These are phyloP conservation scores for Tillandsia fasciculata DNA, from an alignment of 176 grass and related monocot species.

Conservation along the genomic window DNA sequence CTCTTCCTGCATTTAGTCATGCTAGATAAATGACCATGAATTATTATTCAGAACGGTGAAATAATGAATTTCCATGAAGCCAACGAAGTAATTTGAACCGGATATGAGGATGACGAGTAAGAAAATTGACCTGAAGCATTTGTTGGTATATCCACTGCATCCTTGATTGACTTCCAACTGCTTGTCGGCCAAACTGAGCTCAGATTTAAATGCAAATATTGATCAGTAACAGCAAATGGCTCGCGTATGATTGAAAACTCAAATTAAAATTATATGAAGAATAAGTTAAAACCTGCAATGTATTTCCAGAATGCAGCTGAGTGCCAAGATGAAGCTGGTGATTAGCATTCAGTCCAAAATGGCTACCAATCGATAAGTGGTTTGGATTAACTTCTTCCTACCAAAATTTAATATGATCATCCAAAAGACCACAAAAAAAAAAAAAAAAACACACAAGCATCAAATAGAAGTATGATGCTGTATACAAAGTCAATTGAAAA, in stretches of 20 bases:
- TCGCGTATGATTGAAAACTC: slow-evolving; percentile 2
- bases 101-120: slow-evolving; percentile 4
- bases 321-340: slow-evolving; percentile 41
- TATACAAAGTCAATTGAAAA: neutral
- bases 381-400: slow-evolving; percentile 76
- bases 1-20: slow-evolving; percentile 44
- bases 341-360: slow-evolving; percentile 45
- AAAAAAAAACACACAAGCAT: neutral
- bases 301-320: slow-evolving; percentile 34
- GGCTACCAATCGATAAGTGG: slow-evolving; percentile 53
- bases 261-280: slow-evolving; percentile 18
- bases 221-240: slow-evolving; percentile 7
- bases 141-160: slow-evolving; percentile 51
- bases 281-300: slow-evolving; percentile 41
- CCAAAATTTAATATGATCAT: slow-evolving; percentile 2
- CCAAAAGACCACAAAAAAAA: no score
- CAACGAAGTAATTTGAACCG: neutral
- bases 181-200: slow-evolving; percentile 51
- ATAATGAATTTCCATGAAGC: neutral
- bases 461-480: neutral
- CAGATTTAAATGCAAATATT: slow-evolving; percentile 21
- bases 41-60: neutral
- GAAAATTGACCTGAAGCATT: slow-evolving; percentile 41
- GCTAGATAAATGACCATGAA: slow-evolving; percentile 12
- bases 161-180: slow-evolving; percentile 40